phyloP scores from a whole-genome alignment of 345 rosid species.

The Carallia pectinifolia region DNA sequence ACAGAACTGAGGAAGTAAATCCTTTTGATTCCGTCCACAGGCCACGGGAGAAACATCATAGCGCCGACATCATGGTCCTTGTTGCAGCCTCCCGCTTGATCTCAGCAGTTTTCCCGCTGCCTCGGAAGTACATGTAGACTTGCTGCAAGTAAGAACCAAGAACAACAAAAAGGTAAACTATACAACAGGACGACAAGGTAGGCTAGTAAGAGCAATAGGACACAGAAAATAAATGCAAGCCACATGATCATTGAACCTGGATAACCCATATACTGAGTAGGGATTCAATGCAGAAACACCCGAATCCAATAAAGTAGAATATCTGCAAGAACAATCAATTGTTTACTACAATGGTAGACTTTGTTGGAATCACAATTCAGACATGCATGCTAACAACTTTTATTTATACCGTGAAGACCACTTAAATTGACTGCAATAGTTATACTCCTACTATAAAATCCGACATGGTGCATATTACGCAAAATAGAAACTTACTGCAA shows the following conservation, averaged over 20 bases:
- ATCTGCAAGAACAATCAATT: conserved; percentile 47
- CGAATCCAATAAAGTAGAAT: conserved; percentile 89
- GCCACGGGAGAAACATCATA: conserved; percentile 27
- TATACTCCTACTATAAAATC: neutral
- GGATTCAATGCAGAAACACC: conserved; percentile 66
- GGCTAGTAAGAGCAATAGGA: neutral
- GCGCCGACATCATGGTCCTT: conserved; percentile 73
- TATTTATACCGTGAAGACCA: too few species aligned
- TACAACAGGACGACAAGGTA: neutral
- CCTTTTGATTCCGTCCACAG: conserved; percentile 1
- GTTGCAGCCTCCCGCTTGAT: conserved; percentile 73
- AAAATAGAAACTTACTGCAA: conserved; percentile 60
- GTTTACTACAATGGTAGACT: neutral
- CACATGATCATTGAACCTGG: conserved; percentile 53
- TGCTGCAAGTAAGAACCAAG: conserved; percentile 52
- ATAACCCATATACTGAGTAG: conserved; percentile 95
- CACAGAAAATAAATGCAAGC: too few species aligned
- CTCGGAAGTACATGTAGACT: conserved; percentile 93
- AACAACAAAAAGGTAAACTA: neutral
- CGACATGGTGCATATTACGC: too few species aligned
- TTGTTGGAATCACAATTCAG: neutral
- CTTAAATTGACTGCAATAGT: neutral
- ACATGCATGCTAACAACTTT: neutral
- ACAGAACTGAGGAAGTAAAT: neutral
- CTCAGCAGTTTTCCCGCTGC: conserved; percentile 86